These are phyloP conservation scores for Pseudognaphalium luteoalbum DNA, from an alignment of 129 eudicot species.

Conservation along the genomic window DNA sequence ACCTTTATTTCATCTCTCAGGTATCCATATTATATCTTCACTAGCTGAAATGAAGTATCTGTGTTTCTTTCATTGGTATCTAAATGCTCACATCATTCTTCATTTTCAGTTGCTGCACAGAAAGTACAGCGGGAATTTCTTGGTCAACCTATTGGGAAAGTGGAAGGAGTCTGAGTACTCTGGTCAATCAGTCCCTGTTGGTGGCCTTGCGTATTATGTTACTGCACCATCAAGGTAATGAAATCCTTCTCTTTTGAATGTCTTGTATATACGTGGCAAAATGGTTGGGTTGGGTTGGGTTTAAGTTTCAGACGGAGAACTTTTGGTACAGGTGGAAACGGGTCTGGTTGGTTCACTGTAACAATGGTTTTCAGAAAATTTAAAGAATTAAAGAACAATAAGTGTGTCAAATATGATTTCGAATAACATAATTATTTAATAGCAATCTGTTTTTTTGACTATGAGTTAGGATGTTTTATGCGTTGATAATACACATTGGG, in stretches of 20 bases:
- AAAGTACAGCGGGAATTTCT: constrained; percentile 66
- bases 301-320: neutral
- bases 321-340: neutral
- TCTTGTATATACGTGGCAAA: too few relatives aligned
- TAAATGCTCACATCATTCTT: too few relatives aligned
- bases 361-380: neutral
- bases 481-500: neutral
- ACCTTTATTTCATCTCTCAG: constrained; percentile 87
- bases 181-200: constrained; percentile 65
- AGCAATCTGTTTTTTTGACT: neutral
- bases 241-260: too few relatives aligned
- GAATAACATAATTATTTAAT: neutral
- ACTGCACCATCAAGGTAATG: constrained; percentile 75
- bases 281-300: too few relatives aligned
- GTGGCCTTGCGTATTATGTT: constrained; percentile 72
- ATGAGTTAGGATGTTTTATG: neutral
- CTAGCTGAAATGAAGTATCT: too few relatives aligned
- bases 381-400: neutral
- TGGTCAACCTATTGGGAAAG: constrained; percentile 74
- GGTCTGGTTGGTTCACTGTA: neutral
- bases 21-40: constrained; percentile 21
- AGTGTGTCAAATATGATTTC: neutral
- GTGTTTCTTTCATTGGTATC: too few relatives aligned
- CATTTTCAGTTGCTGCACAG: constrained; percentile 58
- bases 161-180: constrained; percentile 85